phyloP scores from a whole-genome alignment of 2,329 filamentous ascomycete genomes.

The Talaromyces sp. region DNA sequence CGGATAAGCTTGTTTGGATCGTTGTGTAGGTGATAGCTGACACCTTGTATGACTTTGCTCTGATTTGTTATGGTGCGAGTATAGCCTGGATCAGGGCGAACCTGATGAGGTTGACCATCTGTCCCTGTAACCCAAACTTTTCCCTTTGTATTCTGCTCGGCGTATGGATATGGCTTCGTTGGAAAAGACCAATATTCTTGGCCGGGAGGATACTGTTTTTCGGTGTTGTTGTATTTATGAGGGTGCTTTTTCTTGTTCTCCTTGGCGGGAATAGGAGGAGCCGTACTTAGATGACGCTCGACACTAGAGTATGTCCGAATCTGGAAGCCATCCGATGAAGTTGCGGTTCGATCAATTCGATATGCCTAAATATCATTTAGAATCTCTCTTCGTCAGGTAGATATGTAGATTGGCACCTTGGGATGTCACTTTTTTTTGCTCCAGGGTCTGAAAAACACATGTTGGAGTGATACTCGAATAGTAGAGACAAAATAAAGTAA shows the following conservation, averaged over 20 bases:
- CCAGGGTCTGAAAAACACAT: not conserved
- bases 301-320: not conserved
- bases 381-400: not conserved
- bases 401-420: not conserved
- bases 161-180: not conserved
- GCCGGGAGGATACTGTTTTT: not conserved
- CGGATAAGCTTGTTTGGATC: too few species aligned
- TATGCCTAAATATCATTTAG: not conserved
- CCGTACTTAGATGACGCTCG: not conserved
- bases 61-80: too few species aligned
- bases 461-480: not conserved
- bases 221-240: not conserved
- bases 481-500: not conserved
- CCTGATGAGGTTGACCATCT: too few species aligned
- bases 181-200: not conserved
- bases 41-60: too few species aligned
- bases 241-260: constrained; percentile 34
- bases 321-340: not conserved
- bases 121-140: constrained; percentile 32
- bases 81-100: too few species aligned
- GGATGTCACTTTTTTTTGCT: not conserved
- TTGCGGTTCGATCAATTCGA: not conserved
- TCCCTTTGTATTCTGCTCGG: not conserved
- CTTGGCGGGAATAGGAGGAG: constrained; percentile 25
- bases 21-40: too few species aligned